Conservation (phyloP, 495 filamentous ascomycete species). For the Parathielavia appendiculata region DNA sequence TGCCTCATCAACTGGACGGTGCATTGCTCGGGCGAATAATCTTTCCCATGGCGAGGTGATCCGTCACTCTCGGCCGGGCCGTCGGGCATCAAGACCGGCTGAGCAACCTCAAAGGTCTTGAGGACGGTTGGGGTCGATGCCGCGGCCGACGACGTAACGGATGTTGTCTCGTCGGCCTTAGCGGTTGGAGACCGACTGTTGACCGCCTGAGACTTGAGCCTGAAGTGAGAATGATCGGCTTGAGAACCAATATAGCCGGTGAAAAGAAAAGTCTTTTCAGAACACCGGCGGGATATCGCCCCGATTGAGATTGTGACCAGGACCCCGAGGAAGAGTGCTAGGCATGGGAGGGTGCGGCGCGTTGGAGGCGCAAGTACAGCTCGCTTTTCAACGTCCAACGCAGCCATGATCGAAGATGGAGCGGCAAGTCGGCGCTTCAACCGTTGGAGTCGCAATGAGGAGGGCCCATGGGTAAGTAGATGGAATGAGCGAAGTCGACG, state of each 20-base stretch:
- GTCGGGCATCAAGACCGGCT: constrained; percentile 52
- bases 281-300: not conserved
- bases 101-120: constrained; percentile 64
- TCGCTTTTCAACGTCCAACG: constrained; percentile 17
- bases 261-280: not conserved
- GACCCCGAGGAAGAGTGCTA: not conserved
- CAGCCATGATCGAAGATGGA: constrained; percentile 9
- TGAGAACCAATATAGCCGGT: not conserved
- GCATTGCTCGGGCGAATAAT: constrained; percentile 39
- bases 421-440: not conserved
- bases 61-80: constrained; percentile 40
- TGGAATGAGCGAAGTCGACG: not conserved
- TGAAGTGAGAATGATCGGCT: not conserved
- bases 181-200: constrained; percentile 1
- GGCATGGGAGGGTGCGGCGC: not conserved
- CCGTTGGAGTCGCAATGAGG: not conserved
- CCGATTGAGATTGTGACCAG: constrained; percentile 7
- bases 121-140: constrained; percentile 34
- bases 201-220: not conserved
- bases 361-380: not conserved
- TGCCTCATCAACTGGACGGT: constrained; percentile 61
- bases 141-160: constrained; percentile 20
- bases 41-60: constrained; percentile 16
- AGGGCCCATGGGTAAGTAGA: not conserved
- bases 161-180: not conserved